A percentile compares a stretch with the other conserved stretches of the same genome.
These are phyloP conservation scores for Penicillium psychrofluorescens DNA, from an alignment of 495 filamentous ascomycete species.

Conservation along the genomic window DNA sequence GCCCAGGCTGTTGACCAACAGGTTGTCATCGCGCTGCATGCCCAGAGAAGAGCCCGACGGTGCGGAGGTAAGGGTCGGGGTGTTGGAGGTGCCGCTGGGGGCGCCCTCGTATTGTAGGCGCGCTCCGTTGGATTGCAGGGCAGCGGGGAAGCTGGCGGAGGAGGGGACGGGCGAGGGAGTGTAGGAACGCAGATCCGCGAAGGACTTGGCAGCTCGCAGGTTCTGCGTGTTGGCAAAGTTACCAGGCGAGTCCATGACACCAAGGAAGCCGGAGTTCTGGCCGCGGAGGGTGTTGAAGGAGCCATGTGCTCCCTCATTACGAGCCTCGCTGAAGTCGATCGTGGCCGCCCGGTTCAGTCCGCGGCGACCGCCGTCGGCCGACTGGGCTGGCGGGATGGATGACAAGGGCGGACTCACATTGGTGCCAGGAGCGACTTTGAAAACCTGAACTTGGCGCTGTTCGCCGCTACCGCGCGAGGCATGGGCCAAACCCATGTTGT, in stretches of 20 bases:
- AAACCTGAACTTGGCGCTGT: slow-evolving; percentile 80
- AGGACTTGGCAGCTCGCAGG: slow-evolving; percentile 92
- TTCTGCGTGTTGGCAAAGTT: slow-evolving; percentile 59
- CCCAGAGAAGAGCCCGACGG: slow-evolving; percentile 54
- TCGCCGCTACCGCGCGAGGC: slow-evolving; percentile 80
- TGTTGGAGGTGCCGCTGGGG: slow-evolving; percentile 56
- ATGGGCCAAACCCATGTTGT: slow-evolving; percentile 89
- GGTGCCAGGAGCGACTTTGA: slow-evolving; percentile 56
- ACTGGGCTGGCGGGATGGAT: slow-evolving; percentile 52
- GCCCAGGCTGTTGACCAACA: slow-evolving; percentile 61
- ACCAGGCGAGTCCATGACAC: slow-evolving; percentile 77
- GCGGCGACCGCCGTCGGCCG: slow-evolving; percentile 68
- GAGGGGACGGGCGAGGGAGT: slow-evolving; percentile 91
- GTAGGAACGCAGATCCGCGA: slow-evolving; percentile 89
- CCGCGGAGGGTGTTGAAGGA: slow-evolving; percentile 69
- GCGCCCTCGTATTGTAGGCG: slow-evolving; percentile 57
- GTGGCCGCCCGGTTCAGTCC: slow-evolving; percentile 88
- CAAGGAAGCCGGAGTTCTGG: slow-evolving; percentile 69
- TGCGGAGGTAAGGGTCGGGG: slow-evolving; percentile 71
- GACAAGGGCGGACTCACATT: slow-evolving; percentile 58
- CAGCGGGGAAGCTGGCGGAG: slow-evolving; percentile 75
- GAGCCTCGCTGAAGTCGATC: slow-evolving; percentile 94
- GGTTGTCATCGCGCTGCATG: slow-evolving; percentile 55
- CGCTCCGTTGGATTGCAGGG: slow-evolving; percentile 55
- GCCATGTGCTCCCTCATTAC: slow-evolving; percentile 53